phyloP scores from a whole-genome alignment of 805 yeast genomes.

The Candida maltosa region DNA sequence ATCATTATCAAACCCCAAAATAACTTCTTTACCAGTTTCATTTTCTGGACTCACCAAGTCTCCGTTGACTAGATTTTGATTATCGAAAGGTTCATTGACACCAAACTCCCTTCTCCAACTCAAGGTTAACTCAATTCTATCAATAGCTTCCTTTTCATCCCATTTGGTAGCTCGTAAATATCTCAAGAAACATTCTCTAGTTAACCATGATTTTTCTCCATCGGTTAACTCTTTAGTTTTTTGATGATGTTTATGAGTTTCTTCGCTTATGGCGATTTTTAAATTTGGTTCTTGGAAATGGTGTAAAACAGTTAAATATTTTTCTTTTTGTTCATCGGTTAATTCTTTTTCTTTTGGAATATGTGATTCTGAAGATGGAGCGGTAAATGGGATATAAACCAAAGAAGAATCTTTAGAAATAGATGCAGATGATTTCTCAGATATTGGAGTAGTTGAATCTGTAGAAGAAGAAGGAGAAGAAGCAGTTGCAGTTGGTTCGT shows the following conservation, averaged over 20 bases:
- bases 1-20: constrained; percentile 86
- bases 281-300: constrained; percentile 59
- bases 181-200: constrained; percentile 86
- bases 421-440: background rate
- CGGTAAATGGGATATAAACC: constrained; percentile 15
- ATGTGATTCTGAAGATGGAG: constrained; percentile 27
- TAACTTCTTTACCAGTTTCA: constrained; percentile 88
- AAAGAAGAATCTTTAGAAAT: too few species aligned
- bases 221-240: constrained; percentile 23
- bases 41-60: constrained; percentile 63
- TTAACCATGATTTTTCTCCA: constrained; percentile 85
- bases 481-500: constrained; percentile 1
- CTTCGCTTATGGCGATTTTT: constrained; percentile 48
- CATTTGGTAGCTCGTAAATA: constrained; percentile 94
- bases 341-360: constrained; percentile 52
- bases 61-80: constrained; percentile 50
- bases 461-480: constrained; percentile 1
- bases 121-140: constrained; percentile 71
- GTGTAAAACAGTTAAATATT: constrained; percentile 58
- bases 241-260: constrained; percentile 38
- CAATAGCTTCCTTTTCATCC: constrained; percentile 67
- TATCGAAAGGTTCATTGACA: constrained; percentile 36
- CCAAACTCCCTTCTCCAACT: constrained; percentile 97
- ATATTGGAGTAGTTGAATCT: background rate
- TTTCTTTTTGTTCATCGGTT: constrained; percentile 50